Evolutionary conservation across 2,329 filamentous ascomycete species (phyloP).

Genomic region (Paracorniculantispora psalliotae): DNA sequence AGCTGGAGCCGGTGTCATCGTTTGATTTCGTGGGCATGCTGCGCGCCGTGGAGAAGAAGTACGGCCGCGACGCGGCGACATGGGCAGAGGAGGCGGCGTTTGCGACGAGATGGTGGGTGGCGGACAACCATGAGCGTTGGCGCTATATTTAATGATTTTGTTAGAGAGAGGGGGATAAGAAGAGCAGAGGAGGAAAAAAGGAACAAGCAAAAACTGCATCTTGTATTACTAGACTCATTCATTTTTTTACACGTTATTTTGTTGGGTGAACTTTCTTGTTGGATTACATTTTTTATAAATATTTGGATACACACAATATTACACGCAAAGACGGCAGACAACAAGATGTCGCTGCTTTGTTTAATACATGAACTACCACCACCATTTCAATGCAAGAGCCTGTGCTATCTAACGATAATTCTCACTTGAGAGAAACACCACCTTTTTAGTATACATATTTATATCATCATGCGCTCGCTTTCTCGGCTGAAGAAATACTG

Average conservation of each 20-base stretch:
- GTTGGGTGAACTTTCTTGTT: no score
- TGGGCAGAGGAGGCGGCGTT: conserved; percentile 31
- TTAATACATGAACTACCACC: no score
- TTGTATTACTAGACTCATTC: neutral
- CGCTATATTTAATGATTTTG: conserved; percentile 22
- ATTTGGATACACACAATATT: no score
- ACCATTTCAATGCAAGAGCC: no score
- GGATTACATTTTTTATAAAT: no score
- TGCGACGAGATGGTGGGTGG: conserved; percentile 31
- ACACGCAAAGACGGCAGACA: no score
- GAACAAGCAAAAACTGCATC: neutral
- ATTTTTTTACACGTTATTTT: neutral
- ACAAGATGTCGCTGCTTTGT: no score
- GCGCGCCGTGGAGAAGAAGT: conserved; percentile 17
- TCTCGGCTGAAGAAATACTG: no score
- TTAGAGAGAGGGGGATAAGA: neutral
- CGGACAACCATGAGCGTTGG: conserved; percentile 32
- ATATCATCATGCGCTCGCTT: no score
- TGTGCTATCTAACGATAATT: no score
- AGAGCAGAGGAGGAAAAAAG: neutral
- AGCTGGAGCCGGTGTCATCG: conserved; percentile 19
- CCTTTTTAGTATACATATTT: no score
- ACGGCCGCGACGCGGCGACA: conserved; percentile 25
- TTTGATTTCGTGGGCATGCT: conserved; percentile 11
- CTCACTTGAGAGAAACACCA: no score